Percentiles rank a stretch among this genome's conserved stretches.
These are phyloP conservation scores for Pyrenula massariospora DNA, from an alignment of 495 filamentous ascomycete species.

Conservation along the genomic window DNA sequence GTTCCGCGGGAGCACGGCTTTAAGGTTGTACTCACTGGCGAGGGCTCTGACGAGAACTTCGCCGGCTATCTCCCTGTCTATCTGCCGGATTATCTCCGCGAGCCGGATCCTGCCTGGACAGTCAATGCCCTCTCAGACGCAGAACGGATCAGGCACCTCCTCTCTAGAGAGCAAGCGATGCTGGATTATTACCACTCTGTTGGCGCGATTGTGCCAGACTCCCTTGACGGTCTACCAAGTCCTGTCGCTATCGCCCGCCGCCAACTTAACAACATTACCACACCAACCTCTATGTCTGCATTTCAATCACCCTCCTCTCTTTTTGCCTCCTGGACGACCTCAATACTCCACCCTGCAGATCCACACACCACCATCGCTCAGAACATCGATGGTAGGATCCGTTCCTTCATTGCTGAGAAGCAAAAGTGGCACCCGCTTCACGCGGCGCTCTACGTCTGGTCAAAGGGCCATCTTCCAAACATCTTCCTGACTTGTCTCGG, in stretches of 20 bases:
- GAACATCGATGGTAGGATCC: conserved; percentile 12
- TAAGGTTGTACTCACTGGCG: conserved; percentile 38
- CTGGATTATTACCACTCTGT: background rate
- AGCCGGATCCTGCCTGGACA: conserved; percentile 28
- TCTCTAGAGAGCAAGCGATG: conserved; percentile 2
- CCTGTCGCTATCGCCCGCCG: conserved; percentile 1
- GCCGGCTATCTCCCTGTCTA: conserved; percentile 31
- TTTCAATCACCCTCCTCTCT: background rate
- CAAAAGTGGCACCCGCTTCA: conserved; percentile 39
- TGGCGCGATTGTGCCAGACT: background rate
- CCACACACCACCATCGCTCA: conserved; percentile 9
- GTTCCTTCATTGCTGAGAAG: conserved; percentile 17
- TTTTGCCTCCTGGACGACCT: conserved; percentile 5
- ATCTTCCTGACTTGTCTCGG: conserved; percentile 30
- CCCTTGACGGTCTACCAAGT: background rate
- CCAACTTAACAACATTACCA: conserved; percentile 4
- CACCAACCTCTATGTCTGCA: conserved; percentile 7
- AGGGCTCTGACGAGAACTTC: conserved; percentile 44
- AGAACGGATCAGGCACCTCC: conserved; percentile 3
- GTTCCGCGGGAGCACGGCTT: conserved; percentile 26
- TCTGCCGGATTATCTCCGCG: conserved; percentile 26
- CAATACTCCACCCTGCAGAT: background rate
- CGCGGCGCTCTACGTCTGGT: conserved; percentile 30
- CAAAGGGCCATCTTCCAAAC: conserved; percentile 25
- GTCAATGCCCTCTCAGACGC: conserved; percentile 4